Base-by-base conservation (phyloP, 2,329 filamentous ascomycete species). In the Neocatenulostroma microsporum region DNA sequence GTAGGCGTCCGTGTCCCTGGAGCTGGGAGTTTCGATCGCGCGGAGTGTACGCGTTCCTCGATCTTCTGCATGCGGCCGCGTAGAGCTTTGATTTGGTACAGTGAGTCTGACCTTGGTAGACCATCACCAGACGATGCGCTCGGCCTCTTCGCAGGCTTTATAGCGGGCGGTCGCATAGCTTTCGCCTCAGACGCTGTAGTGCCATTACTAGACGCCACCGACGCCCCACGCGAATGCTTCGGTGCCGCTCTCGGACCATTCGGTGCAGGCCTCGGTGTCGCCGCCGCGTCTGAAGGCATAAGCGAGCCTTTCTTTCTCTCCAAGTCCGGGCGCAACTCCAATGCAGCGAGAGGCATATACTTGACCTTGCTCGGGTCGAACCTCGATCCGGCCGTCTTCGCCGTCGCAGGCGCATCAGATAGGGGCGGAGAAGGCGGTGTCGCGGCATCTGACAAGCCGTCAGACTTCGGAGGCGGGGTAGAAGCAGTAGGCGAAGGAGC, bases 51-150 rank as follows among this genome's bases (percentile, higher is more conserved):
- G 29, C 91, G 78, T 45, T 91, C 85, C 61, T 96, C 91, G 43
- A 98, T 79, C 49, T 86, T 84, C 62, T 95, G 86, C 87, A 96
- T 95, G 64, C 96, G 91, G 19, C 86, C 88, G 40, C 93, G 94
- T 47, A 98, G 78, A 20, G 82, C 83, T 46, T 89, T 85, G 54
- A 98, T 94, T 59, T 98, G 91, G 48, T 84, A 83, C 33, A 98
- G 76, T 2, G 91, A 96, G 45, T 75, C 73, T 20, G 77, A 79
- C 42, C 74, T 69, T 29, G 75, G 72, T 36, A 78, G 54, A 19
- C 60, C 59, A n/a, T 49, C 50, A 5, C 47, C 41, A 7, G 45
- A 36, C 19, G 45, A 42, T 24, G 44, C 44, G 40, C 49, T 53
- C 53, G 58, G 36, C 51, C 56, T 29, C 15, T 34, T 67, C 18